These are phyloP conservation scores for Zygosaccharomyces pseudobailii DNA, from an alignment of 1,139 yeast genomes.

Conservation along the genomic window DNA sequence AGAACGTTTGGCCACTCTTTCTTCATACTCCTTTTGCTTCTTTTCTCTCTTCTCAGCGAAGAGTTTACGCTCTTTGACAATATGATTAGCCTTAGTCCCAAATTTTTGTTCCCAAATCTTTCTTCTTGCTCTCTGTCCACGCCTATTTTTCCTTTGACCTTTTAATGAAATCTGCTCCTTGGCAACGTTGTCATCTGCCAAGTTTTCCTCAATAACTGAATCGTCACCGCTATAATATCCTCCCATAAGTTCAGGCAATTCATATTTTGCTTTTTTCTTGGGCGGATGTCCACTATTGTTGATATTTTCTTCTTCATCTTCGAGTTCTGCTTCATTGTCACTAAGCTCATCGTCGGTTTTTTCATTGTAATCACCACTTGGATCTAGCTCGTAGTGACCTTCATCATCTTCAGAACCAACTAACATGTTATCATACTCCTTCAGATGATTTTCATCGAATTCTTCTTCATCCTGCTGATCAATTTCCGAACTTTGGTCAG, in stretches of 20 bases:
- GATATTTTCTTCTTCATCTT: slow-evolving; percentile 25
- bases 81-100: slow-evolving; percentile 81
- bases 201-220: slow-evolving; percentile 42
- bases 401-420: slow-evolving; percentile 53
- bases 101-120: slow-evolving; percentile 91
- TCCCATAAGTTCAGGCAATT: slow-evolving; percentile 64
- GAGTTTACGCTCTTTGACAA: slow-evolving; percentile 56
- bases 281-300: slow-evolving; percentile 35
- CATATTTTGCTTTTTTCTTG: slow-evolving; percentile 26
- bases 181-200: slow-evolving; percentile 50
- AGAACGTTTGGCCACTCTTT: slow-evolving; percentile 63
- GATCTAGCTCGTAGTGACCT: slow-evolving; percentile 34
- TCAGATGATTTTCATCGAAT: slow-evolving; percentile 30
- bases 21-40: slow-evolving; percentile 64
- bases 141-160: slow-evolving; percentile 68
- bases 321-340: slow-evolving; percentile 35
- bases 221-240: slow-evolving; percentile 80
- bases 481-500: slow-evolving; percentile 18
- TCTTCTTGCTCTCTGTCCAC: slow-evolving; percentile 97
- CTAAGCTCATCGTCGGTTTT: slow-evolving; percentile 60
- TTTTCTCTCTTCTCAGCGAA: slow-evolving; percentile 51
- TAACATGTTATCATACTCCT: slow-evolving; percentile 48
- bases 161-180: slow-evolving; percentile 41
- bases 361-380: slow-evolving; percentile 48
- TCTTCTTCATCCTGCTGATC: slow-evolving; percentile 18